Base-by-base conservation (phyloP, 2,329 filamentous ascomycete genomes). In the Ophiocordyceps camponoti-leonardi region DNA sequence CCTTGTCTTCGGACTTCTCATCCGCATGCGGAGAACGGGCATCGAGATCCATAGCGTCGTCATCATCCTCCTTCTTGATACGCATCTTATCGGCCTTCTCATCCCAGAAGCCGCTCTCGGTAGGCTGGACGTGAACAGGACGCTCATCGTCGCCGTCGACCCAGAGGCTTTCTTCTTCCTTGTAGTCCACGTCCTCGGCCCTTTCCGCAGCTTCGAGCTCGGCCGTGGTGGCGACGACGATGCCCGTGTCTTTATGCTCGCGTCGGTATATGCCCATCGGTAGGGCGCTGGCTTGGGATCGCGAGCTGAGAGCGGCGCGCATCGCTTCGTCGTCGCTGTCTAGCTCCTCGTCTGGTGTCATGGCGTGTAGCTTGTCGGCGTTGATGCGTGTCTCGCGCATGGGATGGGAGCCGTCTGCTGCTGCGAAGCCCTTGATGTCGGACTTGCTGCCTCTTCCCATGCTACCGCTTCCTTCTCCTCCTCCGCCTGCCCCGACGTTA, bases 261-360 rank as follows among this genome's bases (percentile, higher is more conserved):
- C 65, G 63, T 49, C 74, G 67, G 50, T 68, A 66, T 50, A 78
- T 75, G 43, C 73, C 73, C 62, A 77, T 71, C 16, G 74, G 74
- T 51, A 76, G 62, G 19, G 67, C 55, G 44, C 53, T 61, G 48
- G 52, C 16, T 7, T 3, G 54, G 43, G 55, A 43, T 19, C 52
- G 56, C 26, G 53, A 51, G 47, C 55, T 56, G 8, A 65, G 57
- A 2, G 60, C 61, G 12, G 52, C 57, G 42, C 64, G 58, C 56
- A 66, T 66, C 42, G 60, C 60, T 46, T 69, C 62, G 45, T 67
- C 61, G n/a, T 68, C 62, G 49, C 64, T 66, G 44, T 66, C 62
- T 43, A 69, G 58, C 30, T 71, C 66, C n/a, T 66, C 67, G 20
- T 67, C 51, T 46, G 64, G 53, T 45, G 63, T 51, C 58, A 67